Conservation (phyloP, 139 green algal species). For the Medakamo hakoo region DNA sequence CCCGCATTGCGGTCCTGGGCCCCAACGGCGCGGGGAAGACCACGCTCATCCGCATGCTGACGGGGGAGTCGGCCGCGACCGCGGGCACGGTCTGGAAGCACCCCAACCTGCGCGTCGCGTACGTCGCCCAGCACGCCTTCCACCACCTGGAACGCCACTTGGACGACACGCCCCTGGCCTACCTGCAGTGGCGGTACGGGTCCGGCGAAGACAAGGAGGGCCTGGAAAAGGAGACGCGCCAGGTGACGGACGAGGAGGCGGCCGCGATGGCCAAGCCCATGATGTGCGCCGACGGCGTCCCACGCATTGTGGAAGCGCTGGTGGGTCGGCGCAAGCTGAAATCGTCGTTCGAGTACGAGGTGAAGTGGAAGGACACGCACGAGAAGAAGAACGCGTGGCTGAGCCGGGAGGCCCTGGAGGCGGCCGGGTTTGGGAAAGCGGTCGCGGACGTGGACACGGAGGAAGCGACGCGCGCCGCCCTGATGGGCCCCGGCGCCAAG, state of each 20-base stretch:
- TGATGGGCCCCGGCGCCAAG: slow-evolving; percentile 53
- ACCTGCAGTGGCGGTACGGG: slow-evolving; percentile 87
- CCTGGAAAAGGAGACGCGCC: slow-evolving; percentile 45
- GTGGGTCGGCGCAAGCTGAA: slow-evolving; percentile 61
- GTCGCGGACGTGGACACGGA: slow-evolving; percentile 74
- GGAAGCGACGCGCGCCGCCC: slow-evolving; percentile 59
- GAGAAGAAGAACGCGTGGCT: slow-evolving; percentile 49
- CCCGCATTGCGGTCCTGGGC: slow-evolving; percentile 63
- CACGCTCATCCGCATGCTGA: slow-evolving; percentile 79
- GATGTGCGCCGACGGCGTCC: slow-evolving; percentile 26
- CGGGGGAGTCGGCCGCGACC: slow-evolving; percentile 58
- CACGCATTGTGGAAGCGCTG: slow-evolving; percentile 48
- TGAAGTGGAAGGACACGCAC: slow-evolving; percentile 27
- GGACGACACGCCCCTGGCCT: slow-evolving; percentile 37
- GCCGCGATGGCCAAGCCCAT: slow-evolving; percentile 57
- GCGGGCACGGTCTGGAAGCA: slow-evolving; percentile 70
- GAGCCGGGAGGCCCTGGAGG: slow-evolving; percentile 51
- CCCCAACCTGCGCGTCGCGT: slow-evolving; percentile 84
- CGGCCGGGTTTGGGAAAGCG: slow-evolving; percentile 78
- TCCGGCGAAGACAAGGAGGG: slow-evolving; percentile 79
- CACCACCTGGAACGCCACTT: slow-evolving; percentile 69
- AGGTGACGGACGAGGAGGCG: slow-evolving; percentile 67
- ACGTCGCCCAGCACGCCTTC: slow-evolving; percentile 92
- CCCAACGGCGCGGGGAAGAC: slow-evolving; percentile 85
- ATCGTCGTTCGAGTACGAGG: slow-evolving; percentile 71